phyloP scores from a whole-genome alignment of 2,329 filamentous ascomycete species.

The Pseudogymnoascus sp. region DNA sequence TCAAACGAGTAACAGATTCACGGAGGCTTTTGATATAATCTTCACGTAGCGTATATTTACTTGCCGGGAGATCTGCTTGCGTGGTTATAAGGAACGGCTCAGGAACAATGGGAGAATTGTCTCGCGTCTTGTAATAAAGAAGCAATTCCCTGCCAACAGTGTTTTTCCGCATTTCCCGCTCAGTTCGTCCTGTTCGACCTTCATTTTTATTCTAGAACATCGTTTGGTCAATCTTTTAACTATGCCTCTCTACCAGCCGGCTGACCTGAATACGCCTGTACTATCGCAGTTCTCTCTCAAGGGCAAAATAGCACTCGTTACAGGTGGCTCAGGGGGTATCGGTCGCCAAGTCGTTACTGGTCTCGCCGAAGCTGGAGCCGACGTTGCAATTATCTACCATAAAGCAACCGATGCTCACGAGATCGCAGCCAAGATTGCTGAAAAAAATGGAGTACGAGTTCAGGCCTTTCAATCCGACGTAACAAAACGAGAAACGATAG shows the following conservation, averaged over 20 bases:
- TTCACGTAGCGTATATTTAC: conserved; percentile 13
- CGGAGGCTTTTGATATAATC: not conserved
- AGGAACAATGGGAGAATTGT: conserved; percentile 6
- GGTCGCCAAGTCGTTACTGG: conserved; percentile 35
- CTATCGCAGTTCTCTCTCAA: conserved; percentile 33
- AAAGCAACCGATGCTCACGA: conserved; percentile 24
- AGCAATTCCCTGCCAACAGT: not conserved
- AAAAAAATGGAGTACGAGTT: conserved; percentile 15
- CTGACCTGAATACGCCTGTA: not conserved
- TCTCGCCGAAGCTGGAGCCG: conserved; percentile 36
- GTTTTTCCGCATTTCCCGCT: not conserved
- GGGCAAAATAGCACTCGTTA: conserved; percentile 36
- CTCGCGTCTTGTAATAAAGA: not conserved
- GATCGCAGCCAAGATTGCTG: conserved; percentile 19
- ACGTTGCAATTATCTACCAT: conserved; percentile 31
- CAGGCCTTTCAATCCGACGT: conserved; percentile 34
- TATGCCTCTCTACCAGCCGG: conserved; percentile 12
- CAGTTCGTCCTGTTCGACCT: not conserved
- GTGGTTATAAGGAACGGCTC: conserved; percentile 27
- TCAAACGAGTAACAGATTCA: not conserved
- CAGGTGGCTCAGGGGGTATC: conserved; percentile 37
- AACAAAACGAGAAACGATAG: conserved; percentile 23
- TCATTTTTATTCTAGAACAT: conserved; percentile 14
- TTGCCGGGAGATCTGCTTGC: conserved; percentile 25
- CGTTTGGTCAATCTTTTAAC: conserved; percentile 24